Conservation (phyloP, 208 protist genomes). For the Borovskyia barvae region DNA sequence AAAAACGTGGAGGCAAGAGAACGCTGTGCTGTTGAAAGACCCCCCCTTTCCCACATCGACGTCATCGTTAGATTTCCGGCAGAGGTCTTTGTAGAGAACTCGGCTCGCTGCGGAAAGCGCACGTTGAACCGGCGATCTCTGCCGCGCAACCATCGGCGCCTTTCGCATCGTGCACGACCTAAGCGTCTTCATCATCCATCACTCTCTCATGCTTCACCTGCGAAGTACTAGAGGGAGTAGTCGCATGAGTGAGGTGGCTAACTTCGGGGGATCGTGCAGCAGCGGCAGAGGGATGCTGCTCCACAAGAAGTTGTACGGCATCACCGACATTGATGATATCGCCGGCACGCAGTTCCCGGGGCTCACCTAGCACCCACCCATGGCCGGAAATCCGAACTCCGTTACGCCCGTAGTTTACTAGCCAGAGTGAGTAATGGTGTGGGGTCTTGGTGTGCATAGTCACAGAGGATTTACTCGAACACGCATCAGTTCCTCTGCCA, state of each 20-base stretch:
- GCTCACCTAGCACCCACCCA: slow-evolving; percentile 37
- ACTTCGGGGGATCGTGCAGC: slow-evolving; percentile 1
- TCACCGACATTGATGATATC: slow-evolving; percentile 36
- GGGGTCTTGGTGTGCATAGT: slow-evolving; percentile 34
- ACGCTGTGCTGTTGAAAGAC: neutral
- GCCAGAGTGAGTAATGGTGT: slow-evolving; percentile 36
- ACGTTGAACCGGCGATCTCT: no score
- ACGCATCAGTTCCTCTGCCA: neutral
- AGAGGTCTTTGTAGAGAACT: neutral
- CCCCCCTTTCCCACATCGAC: neutral
- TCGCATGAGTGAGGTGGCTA: neutral
- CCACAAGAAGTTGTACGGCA: slow-evolving; percentile 29
- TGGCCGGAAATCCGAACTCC: slow-evolving; percentile 28
- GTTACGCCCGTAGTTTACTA: slow-evolving; percentile 80
- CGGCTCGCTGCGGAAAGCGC: neutral
- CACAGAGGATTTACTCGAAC: neutral
- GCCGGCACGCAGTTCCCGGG: slow-evolving; percentile 36
- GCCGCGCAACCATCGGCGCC: no score
- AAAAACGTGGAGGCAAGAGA: slow-evolving; percentile 3
- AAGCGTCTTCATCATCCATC: no score
- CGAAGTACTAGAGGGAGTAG: neutral
- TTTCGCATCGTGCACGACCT: no score
- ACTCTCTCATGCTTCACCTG: slow-evolving; percentile 26
- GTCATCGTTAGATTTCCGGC: neutral
- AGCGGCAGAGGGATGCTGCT: slow-evolving; percentile 5